phyloP scores from a whole-genome alignment of 2,329 filamentous ascomycete species.

The Trichoderma aggressivum region DNA sequence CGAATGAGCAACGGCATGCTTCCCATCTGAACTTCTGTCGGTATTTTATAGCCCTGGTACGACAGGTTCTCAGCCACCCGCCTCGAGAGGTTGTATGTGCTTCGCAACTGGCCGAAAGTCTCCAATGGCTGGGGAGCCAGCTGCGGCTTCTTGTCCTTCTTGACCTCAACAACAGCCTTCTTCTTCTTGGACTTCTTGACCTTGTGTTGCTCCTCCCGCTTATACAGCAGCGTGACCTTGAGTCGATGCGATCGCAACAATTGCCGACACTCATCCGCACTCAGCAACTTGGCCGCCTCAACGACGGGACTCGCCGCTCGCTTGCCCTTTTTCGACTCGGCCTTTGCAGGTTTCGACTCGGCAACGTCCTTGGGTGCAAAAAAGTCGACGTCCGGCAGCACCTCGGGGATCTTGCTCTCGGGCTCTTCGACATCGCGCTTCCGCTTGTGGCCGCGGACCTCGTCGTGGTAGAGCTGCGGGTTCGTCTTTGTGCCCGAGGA shows the following conservation, averaged over 20 bases:
- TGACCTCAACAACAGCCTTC: conserved; percentile 43
- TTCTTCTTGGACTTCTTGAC: conserved; percentile 57
- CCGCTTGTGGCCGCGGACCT: conserved; percentile 51
- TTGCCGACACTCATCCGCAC: conserved; percentile 69
- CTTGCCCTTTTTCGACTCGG: conserved; percentile 24
- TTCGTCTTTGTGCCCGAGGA: conserved; percentile 62
- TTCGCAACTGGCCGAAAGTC: conserved; percentile 69
- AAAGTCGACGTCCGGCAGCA: conserved; percentile 54
- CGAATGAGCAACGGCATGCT: conserved; percentile 74
- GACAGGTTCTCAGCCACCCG: conserved; percentile 74
- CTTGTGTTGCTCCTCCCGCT: conserved; percentile 40
- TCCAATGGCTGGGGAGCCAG: conserved; percentile 77
- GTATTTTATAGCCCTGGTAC: conserved; percentile 79
- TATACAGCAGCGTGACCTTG: conserved; percentile 75
- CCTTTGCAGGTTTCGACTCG: conserved; percentile 30
- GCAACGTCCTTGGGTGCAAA: conserved; percentile 49
- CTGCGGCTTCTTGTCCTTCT: conserved; percentile 55
- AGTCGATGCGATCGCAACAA: conserved; percentile 77
- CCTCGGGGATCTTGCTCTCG: conserved; percentile 28
- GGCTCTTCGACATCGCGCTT: conserved; percentile 47
- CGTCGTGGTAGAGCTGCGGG: conserved; percentile 67
- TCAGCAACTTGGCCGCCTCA: conserved; percentile 41
- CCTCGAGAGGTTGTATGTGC: conserved; percentile 68
- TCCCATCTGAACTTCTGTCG: conserved; percentile 91
- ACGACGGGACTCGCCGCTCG: conserved; percentile 30